Evolutionary conservation across 1,284 basidiomycete species (phyloP), one percentile per base, ranked within the genome.

Genomic region (Amylostereum chailletii): DNA sequence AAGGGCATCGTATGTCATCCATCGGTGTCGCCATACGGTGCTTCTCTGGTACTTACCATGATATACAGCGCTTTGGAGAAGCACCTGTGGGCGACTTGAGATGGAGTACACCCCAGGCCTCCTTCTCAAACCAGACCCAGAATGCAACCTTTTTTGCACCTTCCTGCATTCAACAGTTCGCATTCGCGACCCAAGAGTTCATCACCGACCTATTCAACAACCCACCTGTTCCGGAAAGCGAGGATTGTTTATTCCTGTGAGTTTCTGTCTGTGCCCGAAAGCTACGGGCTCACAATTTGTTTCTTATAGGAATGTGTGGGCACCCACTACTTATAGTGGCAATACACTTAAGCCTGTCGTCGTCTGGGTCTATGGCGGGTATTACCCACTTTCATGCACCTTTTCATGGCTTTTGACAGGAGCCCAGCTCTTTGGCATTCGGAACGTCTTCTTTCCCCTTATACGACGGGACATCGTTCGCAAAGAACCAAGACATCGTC

Each of bases 131-230:
- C 9, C 26, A 32, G 3, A 34, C 4, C 30, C 47, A 45, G 10
- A 50, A 55, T 36, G 41, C 50, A 10, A 56, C 47, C 32, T 36
- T 41, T 10, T 29, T 57, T 26, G 46, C 48, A 3, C 55, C 55
- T 7, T 51, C 55, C 7, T 57, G 55, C 38, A 26, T 57, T 34
- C 54, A 55, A 45, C 55, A 57, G 37, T 39, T 56, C 38, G 27
- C 43, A 11, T 54, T 48, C 39, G 32, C n/a, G 9, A 33, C 11
- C 4, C 48, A 52, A 34, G 34, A 26, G 5, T 7, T 46, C 9
- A 2, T 6, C 5, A 31, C 41, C 26, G n/a, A 31, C 34, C 5
- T 50, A 2, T 42, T 37, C 11, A 42, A 51, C 27, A 34, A 39
- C 5, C 39, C 40, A 27, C 37, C 34, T 5, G 38, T 39, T n/a